phyloP scores from a whole-genome alignment of 106 monocot genomes.

The Amphibolis antarctica region DNA sequence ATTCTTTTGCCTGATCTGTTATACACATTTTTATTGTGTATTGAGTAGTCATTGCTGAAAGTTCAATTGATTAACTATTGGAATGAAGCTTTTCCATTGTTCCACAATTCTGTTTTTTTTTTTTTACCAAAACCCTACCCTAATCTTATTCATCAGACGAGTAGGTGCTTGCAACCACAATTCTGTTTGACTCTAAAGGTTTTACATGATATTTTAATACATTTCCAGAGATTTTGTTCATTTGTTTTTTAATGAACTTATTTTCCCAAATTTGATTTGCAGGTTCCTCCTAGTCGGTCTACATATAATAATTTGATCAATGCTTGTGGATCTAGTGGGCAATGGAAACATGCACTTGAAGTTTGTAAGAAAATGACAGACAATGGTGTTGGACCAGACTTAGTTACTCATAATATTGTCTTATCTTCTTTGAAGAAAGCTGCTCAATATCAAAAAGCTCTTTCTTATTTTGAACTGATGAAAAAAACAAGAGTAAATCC shows the following conservation, averaged over 20 bases:
- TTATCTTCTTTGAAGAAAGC: constrained; percentile 87
- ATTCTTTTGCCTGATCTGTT: neutral
- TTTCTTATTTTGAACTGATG: constrained; percentile 89
- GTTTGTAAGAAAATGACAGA: constrained; percentile 92
- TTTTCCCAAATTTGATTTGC: constrained; percentile 4
- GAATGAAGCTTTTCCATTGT: too few species aligned
- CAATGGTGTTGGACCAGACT: constrained; percentile 98
- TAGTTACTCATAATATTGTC: constrained; percentile 84
- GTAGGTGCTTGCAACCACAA: too few species aligned
- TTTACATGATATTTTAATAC: too few species aligned
- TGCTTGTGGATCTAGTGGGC: constrained; percentile 84
- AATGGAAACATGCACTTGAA: constrained; percentile 84
- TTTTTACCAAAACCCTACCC: too few species aligned
- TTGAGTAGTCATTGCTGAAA: too few species aligned
- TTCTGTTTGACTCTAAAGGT: too few species aligned
- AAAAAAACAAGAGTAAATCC: constrained; percentile 48
- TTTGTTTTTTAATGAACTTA: neutral
- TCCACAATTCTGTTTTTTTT: neutral
- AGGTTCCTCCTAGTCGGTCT: constrained; percentile 89
- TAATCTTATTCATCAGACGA: too few species aligned
- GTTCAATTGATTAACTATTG: too few species aligned
- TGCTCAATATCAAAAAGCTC: constrained; percentile 67
- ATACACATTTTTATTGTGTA: neutral
- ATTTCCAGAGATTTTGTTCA: too few species aligned
- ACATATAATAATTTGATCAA: constrained; percentile 94